Conservation (phyloP, 345 rosid species). For the Eucalyptus tenuipes region DNA sequence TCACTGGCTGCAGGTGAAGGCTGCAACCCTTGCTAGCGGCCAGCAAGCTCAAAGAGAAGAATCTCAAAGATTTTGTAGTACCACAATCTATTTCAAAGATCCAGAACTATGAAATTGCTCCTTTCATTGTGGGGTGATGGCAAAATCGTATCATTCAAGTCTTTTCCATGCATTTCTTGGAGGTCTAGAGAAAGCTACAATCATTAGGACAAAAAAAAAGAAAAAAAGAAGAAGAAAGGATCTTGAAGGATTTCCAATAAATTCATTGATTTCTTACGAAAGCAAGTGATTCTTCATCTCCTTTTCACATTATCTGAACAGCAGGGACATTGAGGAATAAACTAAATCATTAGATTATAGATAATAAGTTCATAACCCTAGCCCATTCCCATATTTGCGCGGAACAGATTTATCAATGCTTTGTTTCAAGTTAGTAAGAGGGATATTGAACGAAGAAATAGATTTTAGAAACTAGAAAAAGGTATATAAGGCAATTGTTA, state of each 20-base stretch:
- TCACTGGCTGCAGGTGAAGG: rapidly evolving
- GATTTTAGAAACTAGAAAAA: not conserved
- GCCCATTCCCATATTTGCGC: not conserved
- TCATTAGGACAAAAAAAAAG: too few species aligned
- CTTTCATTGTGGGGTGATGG: not conserved
- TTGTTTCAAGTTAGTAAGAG: not conserved
- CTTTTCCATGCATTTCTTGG: too few species aligned
- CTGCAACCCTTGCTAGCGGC: not conserved
- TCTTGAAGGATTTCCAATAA: not conserved
- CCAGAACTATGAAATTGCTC: not conserved
- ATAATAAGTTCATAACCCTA: not conserved
- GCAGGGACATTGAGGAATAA: not conserved
- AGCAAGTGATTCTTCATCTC: not conserved
- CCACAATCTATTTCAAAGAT: not conserved
- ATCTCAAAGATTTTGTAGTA: not conserved
- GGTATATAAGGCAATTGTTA: not conserved
- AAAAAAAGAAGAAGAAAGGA: rapidly evolving
- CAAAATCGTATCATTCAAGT: not conserved
- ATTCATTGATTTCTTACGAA: too few species aligned
- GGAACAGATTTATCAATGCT: not conserved
- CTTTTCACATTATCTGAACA: not conserved
- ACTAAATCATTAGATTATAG: too few species aligned
- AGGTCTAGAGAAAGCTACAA: not conserved
- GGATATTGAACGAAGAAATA: not conserved
- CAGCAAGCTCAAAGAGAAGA: not conserved